phyloP scores from a whole-genome alignment of 192 early-diverging fungal genomes.

The Backusella parvicylindrica region DNA sequence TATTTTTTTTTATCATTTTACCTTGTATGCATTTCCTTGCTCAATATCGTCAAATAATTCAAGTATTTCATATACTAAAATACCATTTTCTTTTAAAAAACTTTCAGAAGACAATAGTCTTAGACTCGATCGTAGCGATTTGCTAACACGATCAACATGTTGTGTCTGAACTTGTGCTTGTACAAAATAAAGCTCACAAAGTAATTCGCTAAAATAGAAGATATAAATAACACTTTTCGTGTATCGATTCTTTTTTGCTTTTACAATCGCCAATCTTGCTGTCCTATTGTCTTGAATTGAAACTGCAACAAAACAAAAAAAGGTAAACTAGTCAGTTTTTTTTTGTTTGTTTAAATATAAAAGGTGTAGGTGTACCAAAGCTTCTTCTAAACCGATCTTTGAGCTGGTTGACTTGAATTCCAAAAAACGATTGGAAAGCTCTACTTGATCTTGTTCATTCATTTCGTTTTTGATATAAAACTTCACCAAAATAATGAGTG shows the following conservation, averaged over 20 bases:
- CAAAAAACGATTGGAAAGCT: neutral
- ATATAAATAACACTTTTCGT: neutral
- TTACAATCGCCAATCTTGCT: conserved; percentile 11
- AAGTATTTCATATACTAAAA: neutral
- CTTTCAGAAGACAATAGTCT: neutral
- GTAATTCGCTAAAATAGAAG: neutral
- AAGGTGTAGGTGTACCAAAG: conserved; percentile 8
- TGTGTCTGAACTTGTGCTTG: neutral
- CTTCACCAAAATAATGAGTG: neutral
- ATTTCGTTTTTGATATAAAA: neutral
- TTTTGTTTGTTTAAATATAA: neutral
- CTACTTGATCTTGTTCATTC: neutral
- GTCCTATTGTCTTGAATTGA: conserved; percentile 2
- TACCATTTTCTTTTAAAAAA: conserved; percentile 2
- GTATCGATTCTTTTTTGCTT: no score
- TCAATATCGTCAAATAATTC: conserved; percentile 19
- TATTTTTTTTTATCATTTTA: neutral
- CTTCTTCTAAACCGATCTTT: conserved; percentile 6
- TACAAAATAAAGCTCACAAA: conserved; percentile 5
- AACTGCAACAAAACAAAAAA: neutral
- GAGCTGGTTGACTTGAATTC: neutral
- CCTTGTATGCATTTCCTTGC: neutral
- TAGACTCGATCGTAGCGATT: neutral
- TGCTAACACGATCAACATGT: neutral
- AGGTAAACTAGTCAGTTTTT: neutral